Evolutionary conservation across 108 stramenopile species (phyloP).

Genomic region (Nannochloropsis granulata): DNA sequence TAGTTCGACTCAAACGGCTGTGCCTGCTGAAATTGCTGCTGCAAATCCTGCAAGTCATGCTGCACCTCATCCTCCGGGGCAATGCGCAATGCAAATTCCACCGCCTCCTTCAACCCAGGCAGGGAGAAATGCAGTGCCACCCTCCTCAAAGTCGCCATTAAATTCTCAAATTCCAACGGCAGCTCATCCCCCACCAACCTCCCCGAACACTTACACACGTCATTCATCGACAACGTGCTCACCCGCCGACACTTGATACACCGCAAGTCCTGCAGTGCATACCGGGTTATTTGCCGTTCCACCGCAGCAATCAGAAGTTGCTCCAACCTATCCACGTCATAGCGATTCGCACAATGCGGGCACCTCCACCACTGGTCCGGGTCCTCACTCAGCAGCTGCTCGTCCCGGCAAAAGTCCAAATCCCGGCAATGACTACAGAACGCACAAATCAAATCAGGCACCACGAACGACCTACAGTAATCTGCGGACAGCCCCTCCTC

Average conservation of each 20-base stretch:
- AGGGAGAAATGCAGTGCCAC: not conserved
- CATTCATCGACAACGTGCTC: not conserved
- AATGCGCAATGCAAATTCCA: not conserved
- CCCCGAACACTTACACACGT: not conserved
- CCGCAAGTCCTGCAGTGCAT: conserved; percentile 81
- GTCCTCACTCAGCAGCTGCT: conserved; percentile 16
- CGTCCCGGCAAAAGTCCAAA: conserved; percentile 66
- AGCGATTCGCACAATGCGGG: conserved; percentile 60
- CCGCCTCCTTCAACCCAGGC: not conserved
- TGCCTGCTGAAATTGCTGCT: not conserved
- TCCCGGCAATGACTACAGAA: conserved; percentile 81
- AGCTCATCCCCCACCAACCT: not conserved
- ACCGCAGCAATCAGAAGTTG: conserved; percentile 56
- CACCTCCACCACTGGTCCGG: conserved; percentile 53
- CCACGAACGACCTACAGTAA: conserved; percentile 64
- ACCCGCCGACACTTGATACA: conserved; percentile 48
- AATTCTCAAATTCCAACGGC: not conserved
- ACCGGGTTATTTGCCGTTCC: conserved; percentile 53
- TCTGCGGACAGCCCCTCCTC: conserved; percentile 60
- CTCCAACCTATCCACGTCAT: conserved; percentile 62
- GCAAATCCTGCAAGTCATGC: not conserved
- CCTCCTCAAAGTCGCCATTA: not conserved
- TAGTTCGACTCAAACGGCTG: not conserved
- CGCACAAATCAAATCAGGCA: conserved; percentile 81
- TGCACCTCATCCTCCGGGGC: not conserved